Percentiles rank a stretch among this genome's conserved stretches.
phyloP scores from a whole-genome alignment of 768 basidiomycete species.

The Lactarius deliciosus region DNA sequence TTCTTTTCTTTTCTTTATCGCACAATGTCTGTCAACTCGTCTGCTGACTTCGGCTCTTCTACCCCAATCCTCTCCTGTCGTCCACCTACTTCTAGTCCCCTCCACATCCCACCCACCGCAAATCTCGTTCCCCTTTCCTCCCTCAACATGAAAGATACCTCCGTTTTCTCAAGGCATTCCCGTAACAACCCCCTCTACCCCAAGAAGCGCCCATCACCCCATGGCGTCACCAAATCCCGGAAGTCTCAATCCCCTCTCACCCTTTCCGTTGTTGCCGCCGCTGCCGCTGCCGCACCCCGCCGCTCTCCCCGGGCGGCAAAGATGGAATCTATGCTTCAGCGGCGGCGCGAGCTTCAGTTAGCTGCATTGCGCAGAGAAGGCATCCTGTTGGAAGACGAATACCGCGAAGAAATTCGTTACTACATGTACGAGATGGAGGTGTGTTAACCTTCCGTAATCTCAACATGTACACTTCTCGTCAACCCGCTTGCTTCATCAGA shows the following conservation, averaged over 20 bases:
- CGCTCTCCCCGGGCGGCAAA: constrained; percentile 69
- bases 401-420: constrained; percentile 84
- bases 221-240: constrained; percentile 70
- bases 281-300: constrained; percentile 39
- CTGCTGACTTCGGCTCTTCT: constrained; percentile 25
- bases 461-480: constrained; percentile 14
- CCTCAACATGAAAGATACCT: constrained; percentile 76
- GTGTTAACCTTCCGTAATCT: constrained; percentile 37
- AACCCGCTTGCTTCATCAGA: constrained; percentile 44
- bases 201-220: constrained; percentile 82
- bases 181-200: constrained; percentile 69
- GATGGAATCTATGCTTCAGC: constrained; percentile 57
- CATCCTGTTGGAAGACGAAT: constrained; percentile 89
- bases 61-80: constrained; percentile 26
- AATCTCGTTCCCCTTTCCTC: constrained; percentile 39
- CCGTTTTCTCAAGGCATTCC: constrained; percentile 58
- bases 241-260: constrained; percentile 44
- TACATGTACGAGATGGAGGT: constrained; percentile 99
- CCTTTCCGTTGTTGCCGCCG: constrained; percentile 50
- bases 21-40: constrained; percentile 10
- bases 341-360: constrained; percentile 68
- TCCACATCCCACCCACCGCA: constrained; percentile 40
- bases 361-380: constrained; percentile 68
- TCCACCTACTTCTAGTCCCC: constrained; percentile 31
- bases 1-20: constrained; percentile 3